Base-by-base conservation (phyloP, 352 stramenopile genomes). In the Globisporangium uncinulatum region DNA sequence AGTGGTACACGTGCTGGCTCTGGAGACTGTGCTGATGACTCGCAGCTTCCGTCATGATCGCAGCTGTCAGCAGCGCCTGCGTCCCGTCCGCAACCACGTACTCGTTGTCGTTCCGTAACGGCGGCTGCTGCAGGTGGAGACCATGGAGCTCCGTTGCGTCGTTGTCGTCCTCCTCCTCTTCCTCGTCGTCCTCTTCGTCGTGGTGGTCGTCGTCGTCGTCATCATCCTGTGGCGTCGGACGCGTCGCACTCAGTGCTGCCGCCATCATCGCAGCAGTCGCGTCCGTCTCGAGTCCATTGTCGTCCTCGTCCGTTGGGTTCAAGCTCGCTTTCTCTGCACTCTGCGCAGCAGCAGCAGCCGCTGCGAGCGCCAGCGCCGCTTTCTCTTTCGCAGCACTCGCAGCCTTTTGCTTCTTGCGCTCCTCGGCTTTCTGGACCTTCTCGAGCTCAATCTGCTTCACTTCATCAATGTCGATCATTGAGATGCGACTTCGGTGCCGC, bases 391-490 rank as follows among this genome's bases (percentile, higher is more conserved):
- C 66, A 39, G 65, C 71, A 6, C 63, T 66, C 19, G 62, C 59
- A 31, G 79, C 45, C 51, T 87, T 87, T 48, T 87, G 79, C 45
- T 84, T 82, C 65, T 94, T 94, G 24, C 79, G 72, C 42, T 92
- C 84, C 59, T 94, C 84, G 1, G 84, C 84, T 52, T 91, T 91
- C 43, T 84, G 80, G 15, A 81, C 84, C 56, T 94, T 94, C 51
- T 94, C 84, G 17, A 76, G 83, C 54, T 92, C 82, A 52, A 94
- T 94, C 66, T 94, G 84, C 66, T 94, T 94, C 7, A 94, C 80
- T 53, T 94, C 84, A 20, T 94, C 86, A 34, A 94, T 77, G 56
- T 94, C 84, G 57, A 94, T 94, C 79, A 94, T 89, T 5, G 84
- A 94, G 50, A 94, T 94, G 34, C 84, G 84, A 49, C 73, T 92